Conservation (phyloP, 1,284 basidiomycete genomes). For the Sanghuangporus sanghuang region DNA sequence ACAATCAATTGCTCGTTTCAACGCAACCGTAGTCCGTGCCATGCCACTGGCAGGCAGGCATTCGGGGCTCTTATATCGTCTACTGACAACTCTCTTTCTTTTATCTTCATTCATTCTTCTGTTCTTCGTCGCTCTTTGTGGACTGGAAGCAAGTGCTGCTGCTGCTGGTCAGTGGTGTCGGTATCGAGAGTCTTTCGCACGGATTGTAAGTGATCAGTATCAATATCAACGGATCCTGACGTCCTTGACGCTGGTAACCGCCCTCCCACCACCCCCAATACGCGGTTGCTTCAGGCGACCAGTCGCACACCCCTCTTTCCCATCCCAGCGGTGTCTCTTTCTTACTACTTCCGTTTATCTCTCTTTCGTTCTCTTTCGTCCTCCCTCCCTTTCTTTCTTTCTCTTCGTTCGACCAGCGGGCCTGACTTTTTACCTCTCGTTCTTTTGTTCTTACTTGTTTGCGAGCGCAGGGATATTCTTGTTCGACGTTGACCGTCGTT, state of each 20-base stretch:
- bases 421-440: constrained; percentile 13
- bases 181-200: neutral
- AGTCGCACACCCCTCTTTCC: too few relatives aligned
- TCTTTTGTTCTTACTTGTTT: constrained; percentile 22
- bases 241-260: constrained; percentile 12
- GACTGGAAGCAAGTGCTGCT: neutral
- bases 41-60: neutral
- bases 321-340: neutral
- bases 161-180: neutral
- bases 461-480: constrained; percentile 9
- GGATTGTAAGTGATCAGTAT: neutral
- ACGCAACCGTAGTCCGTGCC: neutral
- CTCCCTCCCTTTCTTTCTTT: constrained; percentile 9
- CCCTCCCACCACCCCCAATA: constrained; percentile 1
- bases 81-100: too few relatives aligned
- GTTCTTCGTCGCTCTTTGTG: neutral
- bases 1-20: neutral
- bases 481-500: constrained; percentile 17
- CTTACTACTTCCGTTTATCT: neutral
- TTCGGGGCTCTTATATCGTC: neutral
- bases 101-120: neutral
- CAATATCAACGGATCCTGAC: constrained; percentile 10
- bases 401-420: constrained; percentile 15
- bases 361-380: neutral
- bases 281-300: constrained; percentile 10